Evolutionary conservation across 2,329 filamentous ascomycete species (phyloP), one percentile per base, ranked within the genome.

Genomic region (Fusarium bulbicola): DNA sequence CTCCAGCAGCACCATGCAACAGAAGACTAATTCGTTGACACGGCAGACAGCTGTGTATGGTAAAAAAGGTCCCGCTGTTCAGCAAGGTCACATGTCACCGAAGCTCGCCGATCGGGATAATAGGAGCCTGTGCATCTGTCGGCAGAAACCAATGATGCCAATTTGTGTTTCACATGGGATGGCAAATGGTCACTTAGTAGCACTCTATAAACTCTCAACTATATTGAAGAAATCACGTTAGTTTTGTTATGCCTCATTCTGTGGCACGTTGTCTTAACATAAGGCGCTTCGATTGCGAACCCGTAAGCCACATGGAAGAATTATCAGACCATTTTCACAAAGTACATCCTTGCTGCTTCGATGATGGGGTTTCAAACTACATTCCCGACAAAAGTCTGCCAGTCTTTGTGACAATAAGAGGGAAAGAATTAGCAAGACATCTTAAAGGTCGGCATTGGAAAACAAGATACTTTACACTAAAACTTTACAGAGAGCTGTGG

Each of bases 241-340:
- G 39, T 6, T 5, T 14, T 40, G 39, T 21, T 14, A 14, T 40
- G 14, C 13, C 13, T 34, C 20, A 40, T 40, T 40, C 4, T 5
- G 6, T 21, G 0, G 2, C 5, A 40, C 39, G 20, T 9, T 40
- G 39, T 21, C 7, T 8, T 14, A 1, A 40, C 12, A 21, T 9
- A 9, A 21, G 7, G 7, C 21, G 12, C 14, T 3, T 10, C 39
- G 20, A 13, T 40, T 40, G 20, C 39, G 20, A 8, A 40, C 21
- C 20, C 7, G 20, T 6, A 21, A 40, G 21, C 20, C 13, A 21
- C 20, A 40, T 40, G 4, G 12, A 40, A 21, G 7, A 14, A 21
- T 6, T 40, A 9, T 9, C 8, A 9, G 6, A 14, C 37, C 7
- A 40, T 40, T 40, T 13, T 40, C 2, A 40, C 7, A 14, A 21